These are phyloP conservation scores for Pyronema omphalodes DNA, from an alignment of 495 filamentous ascomycete genomes.

Conservation along the genomic window DNA sequence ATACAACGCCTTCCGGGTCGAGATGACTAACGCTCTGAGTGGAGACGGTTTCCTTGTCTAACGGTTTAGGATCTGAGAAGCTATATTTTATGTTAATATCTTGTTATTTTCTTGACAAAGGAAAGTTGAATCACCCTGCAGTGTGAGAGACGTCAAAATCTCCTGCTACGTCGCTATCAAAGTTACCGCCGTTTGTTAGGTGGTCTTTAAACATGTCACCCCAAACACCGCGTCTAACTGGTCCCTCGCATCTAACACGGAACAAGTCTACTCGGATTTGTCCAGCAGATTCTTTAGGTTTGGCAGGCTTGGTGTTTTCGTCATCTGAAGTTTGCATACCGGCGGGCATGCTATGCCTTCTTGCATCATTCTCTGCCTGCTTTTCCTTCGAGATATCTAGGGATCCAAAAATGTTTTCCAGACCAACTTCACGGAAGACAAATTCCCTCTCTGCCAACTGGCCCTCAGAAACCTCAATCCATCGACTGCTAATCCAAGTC, in stretches of 20 bases:
- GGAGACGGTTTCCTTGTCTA: slow-evolving; percentile 93
- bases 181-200: slow-evolving; percentile 60
- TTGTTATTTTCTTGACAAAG: neutral
- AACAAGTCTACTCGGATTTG: slow-evolving; percentile 98
- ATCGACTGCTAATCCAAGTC: slow-evolving; percentile 96
- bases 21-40: slow-evolving; percentile 98
- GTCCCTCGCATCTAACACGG: slow-evolving; percentile 83
- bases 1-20: slow-evolving; percentile 84
- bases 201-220: slow-evolving; percentile 95
- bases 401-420: slow-evolving; percentile 90
- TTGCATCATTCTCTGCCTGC: slow-evolving; percentile 57
- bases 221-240: slow-evolving; percentile 93
- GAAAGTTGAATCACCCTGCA: slow-evolving; percentile 30
- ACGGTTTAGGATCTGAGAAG: slow-evolving; percentile 90
- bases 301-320: slow-evolving; percentile 64
- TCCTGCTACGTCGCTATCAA: slow-evolving; percentile 32
- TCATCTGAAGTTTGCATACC: slow-evolving; percentile 46
- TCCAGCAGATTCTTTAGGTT: slow-evolving; percentile 78
- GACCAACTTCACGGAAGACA: slow-evolving; percentile 86
- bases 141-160: slow-evolving; percentile 78
- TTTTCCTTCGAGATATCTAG: slow-evolving; percentile 82
- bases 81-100: slow-evolving; percentile 29
- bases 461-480: slow-evolving; percentile 80
- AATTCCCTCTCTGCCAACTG: slow-evolving; percentile 96
- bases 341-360: slow-evolving; percentile 34